Percentiles rank a stretch among this genome's conserved stretches.
phyloP scores from a whole-genome alignment of 2,329 filamentous ascomycete species.

The Chaetomium olivaceum region DNA sequence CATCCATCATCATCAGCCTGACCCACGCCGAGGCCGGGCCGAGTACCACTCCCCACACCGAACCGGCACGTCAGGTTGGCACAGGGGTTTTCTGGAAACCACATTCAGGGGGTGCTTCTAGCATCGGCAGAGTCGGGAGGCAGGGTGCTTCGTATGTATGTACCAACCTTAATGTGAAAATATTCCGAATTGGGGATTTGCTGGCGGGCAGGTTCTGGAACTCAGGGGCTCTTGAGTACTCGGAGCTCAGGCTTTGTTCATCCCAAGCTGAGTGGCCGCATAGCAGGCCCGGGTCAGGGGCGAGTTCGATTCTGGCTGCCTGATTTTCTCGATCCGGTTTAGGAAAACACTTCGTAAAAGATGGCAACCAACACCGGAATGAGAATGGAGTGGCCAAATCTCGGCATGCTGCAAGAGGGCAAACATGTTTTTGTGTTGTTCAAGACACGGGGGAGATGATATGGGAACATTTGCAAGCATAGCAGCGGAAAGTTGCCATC shows the following conservation, averaged over 20 bases:
- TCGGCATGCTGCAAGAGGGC: neutral
- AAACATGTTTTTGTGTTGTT: neutral
- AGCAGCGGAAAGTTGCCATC: neutral
- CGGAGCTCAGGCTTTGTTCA: neutral
- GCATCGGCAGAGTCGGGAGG: neutral
- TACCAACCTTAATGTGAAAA: neutral
- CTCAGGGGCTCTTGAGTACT: neutral
- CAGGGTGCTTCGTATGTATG: neutral
- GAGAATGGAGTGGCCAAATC: neutral
- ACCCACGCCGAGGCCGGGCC: neutral
- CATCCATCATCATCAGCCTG: neutral
- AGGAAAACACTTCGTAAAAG: neutral
- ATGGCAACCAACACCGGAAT: neutral
- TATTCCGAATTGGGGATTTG: neutral
- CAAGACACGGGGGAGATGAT: neutral
- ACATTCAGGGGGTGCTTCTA: neutral
- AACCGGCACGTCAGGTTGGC: neutral
- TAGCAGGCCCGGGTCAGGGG: neutral
- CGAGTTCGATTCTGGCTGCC: neutral
- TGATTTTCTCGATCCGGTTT: neutral
- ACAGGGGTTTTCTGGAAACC: neutral
- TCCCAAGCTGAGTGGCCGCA: neutral
- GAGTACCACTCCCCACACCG: neutral
- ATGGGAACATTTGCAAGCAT: neutral
- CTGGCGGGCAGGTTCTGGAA: neutral